Conservation (phyloP, 2,329 filamentous ascomycete species). For the Cercospora citrullina region DNA sequence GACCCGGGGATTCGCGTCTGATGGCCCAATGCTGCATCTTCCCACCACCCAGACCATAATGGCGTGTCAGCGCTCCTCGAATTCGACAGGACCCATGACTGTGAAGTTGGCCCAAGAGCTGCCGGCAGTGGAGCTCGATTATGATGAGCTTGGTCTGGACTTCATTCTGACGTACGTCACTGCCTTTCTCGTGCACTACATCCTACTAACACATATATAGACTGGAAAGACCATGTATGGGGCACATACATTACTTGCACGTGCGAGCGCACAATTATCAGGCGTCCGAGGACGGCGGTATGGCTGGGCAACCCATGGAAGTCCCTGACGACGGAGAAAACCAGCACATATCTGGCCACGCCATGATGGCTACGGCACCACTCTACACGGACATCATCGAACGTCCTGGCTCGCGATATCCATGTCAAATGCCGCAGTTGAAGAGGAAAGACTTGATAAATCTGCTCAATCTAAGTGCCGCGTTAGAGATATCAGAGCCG, state of each 20-base stretch:
- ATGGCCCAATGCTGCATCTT: conserved; percentile 8
- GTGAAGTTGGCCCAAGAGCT: conserved; percentile 10
- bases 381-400: conserved; percentile 23
- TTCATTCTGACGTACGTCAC: conserved; percentile 27
- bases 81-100: not conserved
- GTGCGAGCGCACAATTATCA: conserved; percentile 30
- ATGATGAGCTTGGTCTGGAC: conserved; percentile 28
- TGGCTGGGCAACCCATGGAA: conserved; percentile 19
- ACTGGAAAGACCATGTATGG: conserved; percentile 29
- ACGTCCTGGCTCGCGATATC: conserved; percentile 18
- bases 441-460: conserved; percentile 25
- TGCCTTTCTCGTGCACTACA: not conserved
- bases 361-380: conserved; percentile 28
- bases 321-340: conserved; percentile 29
- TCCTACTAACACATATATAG: conserved; percentile 14
- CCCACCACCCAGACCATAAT: not conserved
- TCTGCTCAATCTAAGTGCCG: conserved; percentile 24
- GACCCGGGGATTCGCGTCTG: conserved; percentile 25
- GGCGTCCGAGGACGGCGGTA: conserved; percentile 10
- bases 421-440: conserved; percentile 21
- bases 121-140: conserved; percentile 22
- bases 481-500: conserved; percentile 23
- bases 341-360: conserved; percentile 29
- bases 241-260: conserved; percentile 28
- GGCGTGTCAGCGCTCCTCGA: not conserved